Conservation (phyloP, 163 green algal genomes). For the Scenedesmus sp. region DNA sequence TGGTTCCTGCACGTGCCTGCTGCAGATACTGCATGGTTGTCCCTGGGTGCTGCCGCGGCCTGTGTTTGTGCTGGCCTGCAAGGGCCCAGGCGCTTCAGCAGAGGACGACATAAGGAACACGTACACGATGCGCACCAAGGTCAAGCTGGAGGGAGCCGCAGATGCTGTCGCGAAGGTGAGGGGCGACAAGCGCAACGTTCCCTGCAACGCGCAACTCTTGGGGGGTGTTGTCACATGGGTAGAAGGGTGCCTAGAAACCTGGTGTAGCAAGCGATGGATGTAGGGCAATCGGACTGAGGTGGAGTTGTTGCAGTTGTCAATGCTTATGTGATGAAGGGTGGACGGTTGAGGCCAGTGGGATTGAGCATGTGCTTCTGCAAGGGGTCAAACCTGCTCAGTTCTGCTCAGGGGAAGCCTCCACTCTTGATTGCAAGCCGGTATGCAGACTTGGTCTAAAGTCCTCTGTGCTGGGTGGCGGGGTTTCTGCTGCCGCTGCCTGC, state of each 20-base stretch:
- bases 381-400: too few species aligned
- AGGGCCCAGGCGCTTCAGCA: not conserved
- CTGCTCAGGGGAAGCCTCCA: too few species aligned
- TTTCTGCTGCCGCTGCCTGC: not conserved
- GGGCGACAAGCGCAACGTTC: too few species aligned
- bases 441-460: not conserved
- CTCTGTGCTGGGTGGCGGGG: not conserved
- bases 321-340: too few species aligned
- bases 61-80: constrained; percentile 71
- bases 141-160: constrained; percentile 59
- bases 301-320: too few species aligned
- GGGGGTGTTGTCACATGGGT: too few species aligned
- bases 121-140: constrained; percentile 71
- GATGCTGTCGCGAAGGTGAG: constrained; percentile 69
- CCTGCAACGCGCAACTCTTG: too few species aligned
- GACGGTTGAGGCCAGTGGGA: too few species aligned
- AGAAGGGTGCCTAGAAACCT: too few species aligned
- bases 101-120: constrained; percentile 43
- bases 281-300: too few species aligned
- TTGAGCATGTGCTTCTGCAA: too few species aligned
- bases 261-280: too few species aligned
- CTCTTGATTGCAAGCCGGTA: not conserved
- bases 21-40: constrained; percentile 72
- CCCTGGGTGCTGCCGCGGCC: constrained; percentile 74
- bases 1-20: not conserved